Evolutionary conservation across 169 alveolate species (phyloP), one percentile per base, ranked within the genome.

Genomic region (Plasmodium adleri): DNA sequence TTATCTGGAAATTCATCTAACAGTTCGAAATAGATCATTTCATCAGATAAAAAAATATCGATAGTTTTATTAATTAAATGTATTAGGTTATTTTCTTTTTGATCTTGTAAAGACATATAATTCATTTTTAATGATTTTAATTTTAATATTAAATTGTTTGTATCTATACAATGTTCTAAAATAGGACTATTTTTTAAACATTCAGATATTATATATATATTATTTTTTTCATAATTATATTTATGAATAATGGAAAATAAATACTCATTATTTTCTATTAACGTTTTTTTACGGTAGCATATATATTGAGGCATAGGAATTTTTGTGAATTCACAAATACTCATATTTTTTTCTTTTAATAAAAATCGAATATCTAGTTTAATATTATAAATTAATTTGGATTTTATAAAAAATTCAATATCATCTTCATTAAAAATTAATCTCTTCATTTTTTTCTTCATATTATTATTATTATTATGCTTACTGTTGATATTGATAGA

Each of bases 221-320:
- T 88, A 75, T 86, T 92, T n/a, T 92, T 93, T 26, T 74, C 28
- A 62, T 92, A 92, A 20, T 74, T 49, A 60, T 88, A 94, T 43
- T 91, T 58, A 45, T 90, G 74, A 28, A 94, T 91, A 22, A 94
- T 60, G 0, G 96, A 94, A 56, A 94, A 90, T 64, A 88, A 66
- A 62, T 94, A 92, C 8, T 91, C 88, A 43, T 83, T 92, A 72
- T 94, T 92, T 74, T 93, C 85, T 32, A 93, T 88, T 50, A 64
- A 87, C 9, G 97, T 87, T 17, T 72, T 88, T 74, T 95, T 96
- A 3, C 96, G 71, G 32, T 90, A 90, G 3, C 96, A 92, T 39
- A 95, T 78, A 52, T 92, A 78, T 88, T 95, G 97, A 8, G 97
- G 97, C 86, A 95, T 93, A 20, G 96, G 96, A 7, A 93, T 95